A percentile compares a stretch with the other conserved stretches of the same genome.
Conservation (phyloP, 768 basidiomycete species). For the Termitomyces sp. region DNA sequence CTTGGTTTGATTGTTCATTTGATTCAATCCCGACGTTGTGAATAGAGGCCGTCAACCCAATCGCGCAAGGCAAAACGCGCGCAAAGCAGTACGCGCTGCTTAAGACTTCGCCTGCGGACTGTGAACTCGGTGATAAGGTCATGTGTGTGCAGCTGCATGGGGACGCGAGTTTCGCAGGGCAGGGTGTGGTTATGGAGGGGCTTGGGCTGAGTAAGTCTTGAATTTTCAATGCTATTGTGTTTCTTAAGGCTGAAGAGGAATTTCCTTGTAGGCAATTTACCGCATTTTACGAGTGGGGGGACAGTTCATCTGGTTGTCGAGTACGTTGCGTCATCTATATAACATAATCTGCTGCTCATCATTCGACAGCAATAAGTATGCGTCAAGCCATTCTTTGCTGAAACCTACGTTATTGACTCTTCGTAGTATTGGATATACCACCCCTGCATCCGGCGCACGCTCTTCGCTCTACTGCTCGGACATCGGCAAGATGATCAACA, state of each 20-base stretch:
- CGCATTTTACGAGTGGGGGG: conserved; percentile 89
- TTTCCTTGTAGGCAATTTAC: conserved; percentile 44
- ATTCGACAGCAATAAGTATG: conserved; percentile 51
- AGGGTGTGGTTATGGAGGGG: conserved; percentile 86
- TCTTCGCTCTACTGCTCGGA: conserved; percentile 88
- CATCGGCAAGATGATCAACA: conserved; percentile 84
- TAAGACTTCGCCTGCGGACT: conserved; percentile 51
- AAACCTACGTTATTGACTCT: neutral
- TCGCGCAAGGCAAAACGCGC: conserved; percentile 85
- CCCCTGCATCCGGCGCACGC: conserved; percentile 76
- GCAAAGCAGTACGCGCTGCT: conserved; percentile 85
- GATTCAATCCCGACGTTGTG: neutral
- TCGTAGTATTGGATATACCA: conserved; percentile 84
- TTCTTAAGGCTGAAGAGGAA: neutral
- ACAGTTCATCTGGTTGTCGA: conserved; percentile 89
- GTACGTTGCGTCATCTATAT: conserved; percentile 36
- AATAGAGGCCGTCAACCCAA: conserved; percentile 82
- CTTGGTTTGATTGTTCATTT: neutral
- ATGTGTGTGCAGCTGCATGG: conserved; percentile 91
- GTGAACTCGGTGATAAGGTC: conserved; percentile 59
- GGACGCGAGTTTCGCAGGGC: conserved; percentile 87
- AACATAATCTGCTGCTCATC: neutral
- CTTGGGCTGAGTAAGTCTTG: conserved; percentile 66
- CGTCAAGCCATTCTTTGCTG: neutral
- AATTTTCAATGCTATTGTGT: neutral